Base-by-base conservation (phyloP, 805 yeast species). In the Saccharomycopsis selenospora region DNA sequence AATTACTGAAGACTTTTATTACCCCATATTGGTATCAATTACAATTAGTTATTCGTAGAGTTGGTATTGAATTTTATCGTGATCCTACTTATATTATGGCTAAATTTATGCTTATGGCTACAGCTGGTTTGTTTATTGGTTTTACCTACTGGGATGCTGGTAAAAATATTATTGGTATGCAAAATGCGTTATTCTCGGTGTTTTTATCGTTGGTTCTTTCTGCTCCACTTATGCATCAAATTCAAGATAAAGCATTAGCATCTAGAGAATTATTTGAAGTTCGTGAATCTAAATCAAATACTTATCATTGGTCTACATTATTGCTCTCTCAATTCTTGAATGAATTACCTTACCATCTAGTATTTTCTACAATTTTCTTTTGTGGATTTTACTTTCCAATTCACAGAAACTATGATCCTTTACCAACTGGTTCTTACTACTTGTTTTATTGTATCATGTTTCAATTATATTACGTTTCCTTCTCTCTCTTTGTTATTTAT, bases 251-350 rank as follows among this genome's bases (percentile, higher is more conserved):
- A 48, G 82, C 82, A 23, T 70, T 76, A 41, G 67, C 65, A 17
- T 70, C 80, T 18, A 72, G 89, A 58, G 82, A 78, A 49, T 61
- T 82, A 36, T 84, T 66, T 58, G 90, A 83, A 62, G 85, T 76
- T 11, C 72, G 91, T 58, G 91, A 84, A 59, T 70, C 78, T 18
- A 74, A 79, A 50, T 79, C 86, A 3, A 82, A 82, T 59, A 84
- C 85, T 36, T 84, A 79, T 67, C 83, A 80, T 57, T 84, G 90
- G 90, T 68, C 79, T 24, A 63, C 74, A 36, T 62, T 84, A 63
- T 58, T 81, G 43, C 44, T 80, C 17, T 63, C 82, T 4, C 80
- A 80, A 56, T 68, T 68, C 52, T 36, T 77, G 17, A 71, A 70
- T 51, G 91, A 84, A 60, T 56, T 80, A 18, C 88, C 89, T 2